Percentiles rank a stretch among this genome's conserved stretches.
Conservation (phyloP, 495 filamentous ascomycete species). For the Annulohypoxylon stygium region DNA sequence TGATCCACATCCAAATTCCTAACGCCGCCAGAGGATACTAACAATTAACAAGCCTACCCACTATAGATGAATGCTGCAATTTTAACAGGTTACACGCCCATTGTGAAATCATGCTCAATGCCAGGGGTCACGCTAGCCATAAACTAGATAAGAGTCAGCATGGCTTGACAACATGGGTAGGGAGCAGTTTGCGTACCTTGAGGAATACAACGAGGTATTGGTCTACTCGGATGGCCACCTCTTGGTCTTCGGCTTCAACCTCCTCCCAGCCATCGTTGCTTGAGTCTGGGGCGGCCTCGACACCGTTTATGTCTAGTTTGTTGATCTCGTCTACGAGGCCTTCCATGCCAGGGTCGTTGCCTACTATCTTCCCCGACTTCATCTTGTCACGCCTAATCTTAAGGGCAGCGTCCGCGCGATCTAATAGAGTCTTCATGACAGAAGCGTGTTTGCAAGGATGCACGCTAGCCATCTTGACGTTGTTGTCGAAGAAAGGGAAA, state of each 20-base stretch:
- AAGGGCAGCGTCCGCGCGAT: constrained; percentile 91
- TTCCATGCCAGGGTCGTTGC: constrained; percentile 66
- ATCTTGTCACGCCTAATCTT: constrained; percentile 89
- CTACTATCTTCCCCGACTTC: constrained; percentile 61
- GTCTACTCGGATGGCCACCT: constrained; percentile 93
- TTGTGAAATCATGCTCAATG: constrained; percentile 98
- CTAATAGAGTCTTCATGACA: constrained; percentile 98
- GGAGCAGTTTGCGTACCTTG: constrained; percentile 64
- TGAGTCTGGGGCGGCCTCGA: constrained; percentile 54
- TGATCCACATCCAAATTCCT: constrained; percentile 29
- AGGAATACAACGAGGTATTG: constrained; percentile 98
- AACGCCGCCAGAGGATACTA: constrained; percentile 33
- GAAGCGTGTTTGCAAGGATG: constrained; percentile 94
- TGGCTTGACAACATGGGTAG: neutral
- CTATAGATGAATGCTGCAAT: constrained; percentile 18
- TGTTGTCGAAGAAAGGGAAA: constrained; percentile 89
- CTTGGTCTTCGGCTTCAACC: constrained; percentile 76
- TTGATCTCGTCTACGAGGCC: constrained; percentile 72
- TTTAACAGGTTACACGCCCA: constrained; percentile 77
- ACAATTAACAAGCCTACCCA: constrained; percentile 18
- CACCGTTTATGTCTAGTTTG: constrained; percentile 61
- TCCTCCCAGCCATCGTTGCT: constrained; percentile 87
- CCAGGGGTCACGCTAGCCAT: constrained; percentile 96
- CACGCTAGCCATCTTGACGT: constrained; percentile 93
- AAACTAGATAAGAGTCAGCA: constrained; percentile 67